A percentile compares a stretch with the other conserved stretches of the same genome.
phyloP scores from a whole-genome alignment of 2,329 filamentous ascomycete species.

The Trichoderma brevicompactum region DNA sequence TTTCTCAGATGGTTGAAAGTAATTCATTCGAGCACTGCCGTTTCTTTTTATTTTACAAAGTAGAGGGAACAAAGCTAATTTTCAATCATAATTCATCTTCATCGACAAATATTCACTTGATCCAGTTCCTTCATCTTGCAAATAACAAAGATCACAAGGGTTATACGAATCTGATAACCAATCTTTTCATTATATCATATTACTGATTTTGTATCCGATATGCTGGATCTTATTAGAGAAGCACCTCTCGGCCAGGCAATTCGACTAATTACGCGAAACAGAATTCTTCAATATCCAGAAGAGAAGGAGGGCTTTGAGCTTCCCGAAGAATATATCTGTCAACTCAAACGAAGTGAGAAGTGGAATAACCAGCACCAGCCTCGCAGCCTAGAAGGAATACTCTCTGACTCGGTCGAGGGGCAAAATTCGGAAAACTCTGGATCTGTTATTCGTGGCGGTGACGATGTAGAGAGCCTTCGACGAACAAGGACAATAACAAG shows the following conservation, averaged over 20 bases:
- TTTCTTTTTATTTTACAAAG: too few relatives aligned
- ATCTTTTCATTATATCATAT: too few relatives aligned
- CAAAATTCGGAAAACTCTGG: not conserved
- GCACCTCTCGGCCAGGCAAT: conserved; percentile 4
- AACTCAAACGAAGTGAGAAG: not conserved
- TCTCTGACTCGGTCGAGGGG: not conserved
- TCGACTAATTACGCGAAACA: conserved; percentile 1
- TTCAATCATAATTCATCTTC: too few relatives aligned
- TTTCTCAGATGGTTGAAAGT: too few relatives aligned
- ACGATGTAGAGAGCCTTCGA: not conserved
- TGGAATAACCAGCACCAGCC: not conserved
- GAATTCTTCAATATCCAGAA: conserved; percentile 8
- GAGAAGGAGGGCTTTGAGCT: conserved; percentile 1
- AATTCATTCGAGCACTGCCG: too few relatives aligned
- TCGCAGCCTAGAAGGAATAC: not conserved
- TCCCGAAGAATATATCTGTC: not conserved
- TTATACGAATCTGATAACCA: too few relatives aligned
- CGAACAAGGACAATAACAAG: not conserved
- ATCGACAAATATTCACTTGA: too few relatives aligned
- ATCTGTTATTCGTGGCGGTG: not conserved
- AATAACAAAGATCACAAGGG: too few relatives aligned
- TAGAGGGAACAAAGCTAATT: too few relatives aligned
- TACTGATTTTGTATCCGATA: not conserved
- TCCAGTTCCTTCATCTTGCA: too few relatives aligned
- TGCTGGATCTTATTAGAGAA: conserved; percentile 8